Base-by-base conservation (phyloP, 768 basidiomycete genomes). In the Dentipellis fragilis region DNA sequence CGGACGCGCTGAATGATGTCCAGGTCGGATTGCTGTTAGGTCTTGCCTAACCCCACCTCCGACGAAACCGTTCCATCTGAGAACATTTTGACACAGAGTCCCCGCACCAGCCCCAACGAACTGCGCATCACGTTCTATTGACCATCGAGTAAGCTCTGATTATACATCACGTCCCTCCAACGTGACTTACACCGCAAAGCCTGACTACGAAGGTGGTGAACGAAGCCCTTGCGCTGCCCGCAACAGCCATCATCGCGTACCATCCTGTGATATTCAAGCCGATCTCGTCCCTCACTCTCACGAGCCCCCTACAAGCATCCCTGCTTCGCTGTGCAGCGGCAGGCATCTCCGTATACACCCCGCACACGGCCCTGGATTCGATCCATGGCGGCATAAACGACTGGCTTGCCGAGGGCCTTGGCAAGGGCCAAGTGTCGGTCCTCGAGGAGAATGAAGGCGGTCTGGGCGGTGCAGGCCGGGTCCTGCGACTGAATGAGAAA, bases 301-400 rank as follows among this genome's bases (percentile, higher is more conserved):
- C 80, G 40, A 85, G 85, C 59, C 80, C 92, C 0, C 73, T 97
- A 9, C 93, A 95, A 70, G 68, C 79, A 2, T 87, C 86, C 4
- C 76, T 98, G 21, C 78, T 98, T 5, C 78, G 74, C 54, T 90
- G 93, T 58, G 84, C 85, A 0, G 85, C 89, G 1, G 76, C 81
- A 11, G 93, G 93, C 0, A 85, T 97, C 55, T 87, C 86, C 1
- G 78, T 97, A 4, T 95, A 89, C 71, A 79, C 79, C 40, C 92
- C 95, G 2, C 95, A 98, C 70, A 91, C 89, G 0, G 81, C 91
- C 0, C 77, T 96, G 16, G 95, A 98, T 70, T 77, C 77, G n/a
- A 83, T 89, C 1, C 77, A 80, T 62, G 88, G 80, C 5, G 94
- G 95, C 0, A 80, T 95, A 53, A 96, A 95, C 65, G 92, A 94